phyloP scores from a whole-genome alignment of 1,284 basidiomycete species.

The Trametes polyzona region DNA sequence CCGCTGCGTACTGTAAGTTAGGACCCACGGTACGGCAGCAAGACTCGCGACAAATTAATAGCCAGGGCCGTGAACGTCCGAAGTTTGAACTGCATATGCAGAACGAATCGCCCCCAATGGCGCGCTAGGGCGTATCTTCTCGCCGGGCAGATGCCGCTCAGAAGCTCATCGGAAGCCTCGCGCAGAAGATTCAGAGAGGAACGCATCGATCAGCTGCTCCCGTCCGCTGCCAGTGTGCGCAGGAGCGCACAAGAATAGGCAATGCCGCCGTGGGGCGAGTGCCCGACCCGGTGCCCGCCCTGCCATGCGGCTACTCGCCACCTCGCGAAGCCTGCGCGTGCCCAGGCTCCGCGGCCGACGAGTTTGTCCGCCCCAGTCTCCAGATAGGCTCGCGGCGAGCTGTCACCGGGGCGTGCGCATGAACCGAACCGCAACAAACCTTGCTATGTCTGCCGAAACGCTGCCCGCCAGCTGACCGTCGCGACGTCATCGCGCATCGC shows the following conservation, averaged over 20 bases:
- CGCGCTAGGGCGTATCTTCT: neutral
- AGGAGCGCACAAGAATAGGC: neutral
- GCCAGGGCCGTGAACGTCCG: no score
- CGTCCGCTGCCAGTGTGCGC: neutral
- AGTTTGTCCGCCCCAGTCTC: neutral
- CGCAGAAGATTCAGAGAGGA: neutral
- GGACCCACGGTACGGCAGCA: no score
- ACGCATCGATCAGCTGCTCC: slow-evolving; percentile 2
- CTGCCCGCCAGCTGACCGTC: no score
- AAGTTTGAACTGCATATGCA: no score
- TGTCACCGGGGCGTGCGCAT: no score
- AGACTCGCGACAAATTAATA: no score
- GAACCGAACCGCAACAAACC: no score
- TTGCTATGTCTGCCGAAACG: no score
- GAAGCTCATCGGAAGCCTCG: neutral
- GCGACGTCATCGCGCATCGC: neutral
- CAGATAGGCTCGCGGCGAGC: neutral
- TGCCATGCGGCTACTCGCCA: slow-evolving; percentile 23
- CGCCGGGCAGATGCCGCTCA: slow-evolving; percentile 7
- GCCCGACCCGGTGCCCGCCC: neutral
- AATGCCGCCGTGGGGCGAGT: slow-evolving; percentile 5
- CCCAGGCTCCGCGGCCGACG: neutral
- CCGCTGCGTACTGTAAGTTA: no score
- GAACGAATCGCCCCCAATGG: neutral
- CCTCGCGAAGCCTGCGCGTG: neutral